Evolutionary conservation across 441 rosid genomes (phyloP).

Genomic region (Codiaeum variegatum): DNA sequence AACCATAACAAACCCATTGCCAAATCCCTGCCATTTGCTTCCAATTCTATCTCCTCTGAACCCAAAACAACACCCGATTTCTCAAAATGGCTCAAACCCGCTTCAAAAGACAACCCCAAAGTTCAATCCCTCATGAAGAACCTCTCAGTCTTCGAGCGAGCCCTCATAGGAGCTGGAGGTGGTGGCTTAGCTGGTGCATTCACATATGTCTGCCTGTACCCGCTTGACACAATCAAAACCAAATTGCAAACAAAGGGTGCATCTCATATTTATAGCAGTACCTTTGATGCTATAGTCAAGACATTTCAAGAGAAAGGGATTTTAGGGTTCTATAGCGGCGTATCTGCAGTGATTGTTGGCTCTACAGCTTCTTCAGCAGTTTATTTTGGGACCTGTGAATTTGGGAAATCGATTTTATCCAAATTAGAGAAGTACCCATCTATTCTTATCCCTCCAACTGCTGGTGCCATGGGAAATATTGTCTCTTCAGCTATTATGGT

Average conservation of each 20-base stretch:
- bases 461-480: constrained; percentile 94
- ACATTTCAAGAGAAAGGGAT: constrained; percentile 75
- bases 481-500: constrained; percentile 94
- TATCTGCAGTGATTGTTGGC: constrained; percentile 93
- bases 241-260: constrained; percentile 92
- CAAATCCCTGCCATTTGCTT: constrained; percentile 21
- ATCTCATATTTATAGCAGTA: constrained; percentile 55
- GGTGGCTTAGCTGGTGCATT: constrained; percentile 95
- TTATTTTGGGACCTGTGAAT: constrained; percentile 93
- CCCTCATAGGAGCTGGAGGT: constrained; percentile 74
- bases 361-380: constrained; percentile 88
- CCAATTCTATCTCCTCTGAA: constrained; percentile 28
- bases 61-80: constrained; percentile 22
- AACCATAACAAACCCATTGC: constrained; percentile 10
- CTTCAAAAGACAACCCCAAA: constrained; percentile 42
- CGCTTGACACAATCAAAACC: constrained; percentile 85
- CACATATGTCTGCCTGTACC: constrained; percentile 79
- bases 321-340: constrained; percentile 80
- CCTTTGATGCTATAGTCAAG: constrained; percentile 67
- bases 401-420: constrained; percentile 77
- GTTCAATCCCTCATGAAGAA: constrained; percentile 51
- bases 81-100: constrained; percentile 45
- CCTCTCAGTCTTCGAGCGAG: constrained; percentile 73
- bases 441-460: constrained; percentile 83
- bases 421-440: constrained; percentile 57